These are phyloP conservation scores for Lachancea kluyveri DNA, from an alignment of 805 yeast species.

Conservation along the genomic window DNA sequence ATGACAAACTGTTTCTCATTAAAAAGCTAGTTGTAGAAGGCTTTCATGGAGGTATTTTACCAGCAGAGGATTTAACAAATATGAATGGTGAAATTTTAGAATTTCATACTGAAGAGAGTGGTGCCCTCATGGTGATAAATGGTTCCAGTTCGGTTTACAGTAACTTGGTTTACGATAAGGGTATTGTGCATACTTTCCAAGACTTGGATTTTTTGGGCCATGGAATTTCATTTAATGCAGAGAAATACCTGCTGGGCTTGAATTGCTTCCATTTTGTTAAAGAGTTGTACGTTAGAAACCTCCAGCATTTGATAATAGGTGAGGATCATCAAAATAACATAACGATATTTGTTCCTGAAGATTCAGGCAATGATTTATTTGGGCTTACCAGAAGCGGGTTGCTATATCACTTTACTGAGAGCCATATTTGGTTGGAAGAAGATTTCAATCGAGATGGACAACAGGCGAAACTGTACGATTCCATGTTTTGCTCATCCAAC, in stretches of 20 bases:
- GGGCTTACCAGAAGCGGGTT: conserved; percentile 34
- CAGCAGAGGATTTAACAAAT: conserved; percentile 15
- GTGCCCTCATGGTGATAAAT: conserved; percentile 34
- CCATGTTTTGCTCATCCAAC: conserved; percentile 50
- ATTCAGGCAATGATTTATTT: conserved; percentile 30
- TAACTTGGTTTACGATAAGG: conserved; percentile 41
- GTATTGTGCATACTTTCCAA: conserved; percentile 45
- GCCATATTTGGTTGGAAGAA: conserved; percentile 14
- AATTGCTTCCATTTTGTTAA: conserved; percentile 58
- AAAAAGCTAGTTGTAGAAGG: conserved; percentile 36
- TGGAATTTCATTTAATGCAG: conserved; percentile 39
- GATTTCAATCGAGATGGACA: conserved; percentile 8
- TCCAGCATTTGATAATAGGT: conserved; percentile 53
- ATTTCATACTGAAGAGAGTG: conserved; percentile 24
- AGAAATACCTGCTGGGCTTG: conserved; percentile 53
- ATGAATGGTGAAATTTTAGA: conserved; percentile 20
- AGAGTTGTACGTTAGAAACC: conserved; percentile 59
- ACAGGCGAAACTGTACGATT: conserved; percentile 34
- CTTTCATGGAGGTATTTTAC: conserved; percentile 39
- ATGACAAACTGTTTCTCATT: conserved; percentile 14
- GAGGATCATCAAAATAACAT: conserved; percentile 35
- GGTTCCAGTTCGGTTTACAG: conserved; percentile 23
- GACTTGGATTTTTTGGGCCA: conserved; percentile 22
- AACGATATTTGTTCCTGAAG: conserved; percentile 53
- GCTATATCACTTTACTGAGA: conserved; percentile 55